phyloP scores from a whole-genome alignment of 352 stramenopile species.

The Phytophthora citricola region DNA sequence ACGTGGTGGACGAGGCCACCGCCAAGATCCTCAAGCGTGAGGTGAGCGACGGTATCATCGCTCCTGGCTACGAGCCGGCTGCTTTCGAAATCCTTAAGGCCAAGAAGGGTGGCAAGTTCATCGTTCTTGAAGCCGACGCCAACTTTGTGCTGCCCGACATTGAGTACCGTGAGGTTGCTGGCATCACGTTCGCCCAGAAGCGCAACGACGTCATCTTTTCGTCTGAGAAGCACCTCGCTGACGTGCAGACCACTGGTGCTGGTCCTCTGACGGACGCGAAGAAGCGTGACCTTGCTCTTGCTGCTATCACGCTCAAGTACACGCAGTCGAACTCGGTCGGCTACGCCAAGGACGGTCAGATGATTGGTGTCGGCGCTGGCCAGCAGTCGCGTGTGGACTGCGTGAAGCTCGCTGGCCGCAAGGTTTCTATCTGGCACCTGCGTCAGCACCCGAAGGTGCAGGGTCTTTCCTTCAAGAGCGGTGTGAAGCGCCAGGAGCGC shows the following conservation, averaged over 20 bases:
- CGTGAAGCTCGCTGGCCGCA: constrained; percentile 98
- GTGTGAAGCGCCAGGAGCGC: constrained; percentile 98
- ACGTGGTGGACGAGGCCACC: constrained; percentile 98
- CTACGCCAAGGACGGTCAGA: constrained; percentile 99
- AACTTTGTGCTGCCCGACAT: constrained; percentile 93
- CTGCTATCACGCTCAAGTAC: constrained; percentile 99
- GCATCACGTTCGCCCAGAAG: constrained; percentile 98
- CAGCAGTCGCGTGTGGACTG: constrained; percentile 99
- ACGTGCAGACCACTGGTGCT: constrained; percentile 92
- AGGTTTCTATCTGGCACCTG: constrained; percentile 98
- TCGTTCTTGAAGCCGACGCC: constrained; percentile 96
- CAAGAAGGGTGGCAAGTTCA: constrained; percentile 99
- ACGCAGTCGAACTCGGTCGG: constrained; percentile 99
- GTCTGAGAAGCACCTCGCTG: constrained; percentile 89
- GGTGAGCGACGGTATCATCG: constrained; percentile 99
- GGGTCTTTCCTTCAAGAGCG: constrained; percentile 96
- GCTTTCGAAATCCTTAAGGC: constrained; percentile 97
- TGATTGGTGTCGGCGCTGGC: constrained; percentile 99
- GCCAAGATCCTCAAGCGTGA: constrained; percentile 99
- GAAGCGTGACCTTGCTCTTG: constrained; percentile 97
- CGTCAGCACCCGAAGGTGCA: constrained; percentile 98
- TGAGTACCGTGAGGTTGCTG: constrained; percentile 99
- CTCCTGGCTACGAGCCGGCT: constrained; percentile 97
- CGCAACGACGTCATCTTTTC: constrained; percentile 98
- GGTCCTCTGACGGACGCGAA: constrained; percentile 90